Base-by-base conservation (phyloP, 306 rosid genomes). In the Prunus mume region DNA sequence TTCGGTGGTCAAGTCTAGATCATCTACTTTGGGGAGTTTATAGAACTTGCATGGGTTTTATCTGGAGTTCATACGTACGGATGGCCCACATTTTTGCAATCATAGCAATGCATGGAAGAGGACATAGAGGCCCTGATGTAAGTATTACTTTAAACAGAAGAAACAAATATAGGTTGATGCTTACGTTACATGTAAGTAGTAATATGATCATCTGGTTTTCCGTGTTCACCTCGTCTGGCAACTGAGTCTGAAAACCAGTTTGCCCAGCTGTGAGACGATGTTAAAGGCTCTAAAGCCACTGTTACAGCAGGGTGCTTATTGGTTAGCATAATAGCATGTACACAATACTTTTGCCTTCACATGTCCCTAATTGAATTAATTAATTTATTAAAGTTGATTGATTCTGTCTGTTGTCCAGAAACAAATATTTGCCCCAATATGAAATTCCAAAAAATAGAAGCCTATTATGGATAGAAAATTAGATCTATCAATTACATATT, bases 371-470 rank as follows among this genome's bases (percentile, higher is more conserved):
- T 38, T 41, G 28, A 49, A 79, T 52, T 71, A 73, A 34, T 30
- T 24, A 78, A 71, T 11, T 51, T 17, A 55, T 41, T 65, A 58
- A 62, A 62, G 41, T 28, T 62, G 55, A 62, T 45, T 71, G 52
- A 58, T 60, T 30, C 65, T 51, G 66, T 74, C 56, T 77, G 68
- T 78, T 51, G 25, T 61, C 71, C 30, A 61, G 51, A 68, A 57
- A 65, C 57, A 81, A 60, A 45, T 58, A 67, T 51, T 75, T 45
- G 58, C 67, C 70, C 84, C 69, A 49, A 73, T 46, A 61, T 68
- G 64, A 71, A n/a, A 71, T 32, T 18, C 20, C 75, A 20, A 52
- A 7, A 9, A 38, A 38, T 38, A 38, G 43, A 38, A 38, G 9
- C 2, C 43, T 6, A 7, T 38, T 1, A 38, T 38, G 9, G 43